Evolutionary conservation across 139 green algal species (phyloP).

Genomic region (Medakamo hakoo): DNA sequence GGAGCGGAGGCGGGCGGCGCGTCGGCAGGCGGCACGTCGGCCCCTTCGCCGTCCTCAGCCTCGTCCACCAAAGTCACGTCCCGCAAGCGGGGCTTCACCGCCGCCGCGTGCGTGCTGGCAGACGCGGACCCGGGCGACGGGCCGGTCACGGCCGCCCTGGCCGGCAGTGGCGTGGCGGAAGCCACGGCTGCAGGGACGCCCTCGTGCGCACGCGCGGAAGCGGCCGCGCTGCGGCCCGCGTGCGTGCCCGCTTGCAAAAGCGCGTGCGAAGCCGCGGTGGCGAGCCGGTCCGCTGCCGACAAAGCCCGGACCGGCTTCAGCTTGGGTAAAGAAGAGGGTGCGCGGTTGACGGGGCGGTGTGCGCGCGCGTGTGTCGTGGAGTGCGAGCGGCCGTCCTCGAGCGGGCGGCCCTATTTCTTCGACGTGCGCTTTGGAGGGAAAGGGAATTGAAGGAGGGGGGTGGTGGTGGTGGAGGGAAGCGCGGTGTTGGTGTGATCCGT

Average conservation of each 20-base stretch:
- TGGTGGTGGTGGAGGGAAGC: no score
- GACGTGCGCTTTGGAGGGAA: no score
- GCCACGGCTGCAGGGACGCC: not conserved
- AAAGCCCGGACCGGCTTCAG: not conserved
- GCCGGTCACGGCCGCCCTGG: not conserved
- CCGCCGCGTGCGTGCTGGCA: not conserved
- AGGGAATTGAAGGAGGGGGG: no score
- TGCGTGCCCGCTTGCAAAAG: not conserved
- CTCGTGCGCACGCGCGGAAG: not conserved
- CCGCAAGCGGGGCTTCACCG: not conserved
- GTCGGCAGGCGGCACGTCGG: no score
- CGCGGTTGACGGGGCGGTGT: not conserved
- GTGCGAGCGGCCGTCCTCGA: not conserved
- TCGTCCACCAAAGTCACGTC: not conserved
- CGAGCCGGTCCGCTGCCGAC: not conserved
- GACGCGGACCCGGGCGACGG: no score
- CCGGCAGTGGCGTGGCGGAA: not conserved
- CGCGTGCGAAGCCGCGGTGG: not conserved
- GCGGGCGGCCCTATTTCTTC: not conserved
- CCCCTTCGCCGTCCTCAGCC: no score
- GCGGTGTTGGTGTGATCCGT: no score
- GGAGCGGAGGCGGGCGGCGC: no score
- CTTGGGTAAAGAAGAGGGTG: not conserved
- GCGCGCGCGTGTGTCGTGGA: not conserved
- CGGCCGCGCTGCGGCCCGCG: not conserved